A percentile compares a stretch with the other conserved stretches of the same genome.
Conservation (phyloP, 768 basidiomycete species). For the Candolleomyces efflorescens region DNA sequence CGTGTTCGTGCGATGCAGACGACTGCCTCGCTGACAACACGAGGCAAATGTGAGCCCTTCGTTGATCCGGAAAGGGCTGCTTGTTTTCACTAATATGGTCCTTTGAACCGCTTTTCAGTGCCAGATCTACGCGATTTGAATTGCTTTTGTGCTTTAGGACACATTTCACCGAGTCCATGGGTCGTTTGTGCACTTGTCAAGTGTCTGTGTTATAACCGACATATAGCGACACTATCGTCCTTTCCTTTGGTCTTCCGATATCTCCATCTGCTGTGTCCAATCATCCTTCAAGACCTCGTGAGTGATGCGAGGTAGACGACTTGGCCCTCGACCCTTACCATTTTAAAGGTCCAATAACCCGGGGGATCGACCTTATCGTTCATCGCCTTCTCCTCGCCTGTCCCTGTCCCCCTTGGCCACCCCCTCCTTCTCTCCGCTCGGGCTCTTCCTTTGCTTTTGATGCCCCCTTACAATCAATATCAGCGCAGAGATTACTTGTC, state of each 20-base stretch:
- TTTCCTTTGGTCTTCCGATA: constrained; percentile 18
- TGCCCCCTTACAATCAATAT: constrained; percentile 23
- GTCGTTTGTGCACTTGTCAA: not conserved
- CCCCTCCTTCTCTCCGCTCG: constrained; percentile 6
- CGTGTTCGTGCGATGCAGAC: not conserved
- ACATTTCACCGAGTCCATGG: constrained; percentile 5
- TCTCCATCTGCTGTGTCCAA: constrained; percentile 28
- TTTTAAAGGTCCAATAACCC: constrained; percentile 18
- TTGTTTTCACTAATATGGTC: constrained; percentile 11
- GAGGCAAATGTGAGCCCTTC: constrained; percentile 5
- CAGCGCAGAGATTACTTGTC: constrained; percentile 20
- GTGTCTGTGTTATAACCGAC: constrained; percentile 1
- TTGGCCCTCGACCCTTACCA: constrained; percentile 13
- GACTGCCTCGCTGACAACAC: constrained; percentile 8
- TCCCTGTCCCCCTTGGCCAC: not conserved
- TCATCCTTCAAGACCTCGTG: constrained; percentile 34
- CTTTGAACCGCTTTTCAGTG: constrained; percentile 2
- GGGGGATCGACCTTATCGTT: constrained; percentile 15
- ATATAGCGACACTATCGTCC: not conserved
- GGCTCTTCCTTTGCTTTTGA: constrained; percentile 10
- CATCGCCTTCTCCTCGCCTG: constrained; percentile 5
- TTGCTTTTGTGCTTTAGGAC: constrained; percentile 4
- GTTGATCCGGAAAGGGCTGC: constrained; percentile 12
- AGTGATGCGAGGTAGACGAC: constrained; percentile 26
- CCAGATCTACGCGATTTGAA: constrained; percentile 19